A percentile compares a stretch with the other conserved stretches of the same genome.
phyloP scores from a whole-genome alignment of 768 basidiomycete genomes.

The Tricholoma terreum region DNA sequence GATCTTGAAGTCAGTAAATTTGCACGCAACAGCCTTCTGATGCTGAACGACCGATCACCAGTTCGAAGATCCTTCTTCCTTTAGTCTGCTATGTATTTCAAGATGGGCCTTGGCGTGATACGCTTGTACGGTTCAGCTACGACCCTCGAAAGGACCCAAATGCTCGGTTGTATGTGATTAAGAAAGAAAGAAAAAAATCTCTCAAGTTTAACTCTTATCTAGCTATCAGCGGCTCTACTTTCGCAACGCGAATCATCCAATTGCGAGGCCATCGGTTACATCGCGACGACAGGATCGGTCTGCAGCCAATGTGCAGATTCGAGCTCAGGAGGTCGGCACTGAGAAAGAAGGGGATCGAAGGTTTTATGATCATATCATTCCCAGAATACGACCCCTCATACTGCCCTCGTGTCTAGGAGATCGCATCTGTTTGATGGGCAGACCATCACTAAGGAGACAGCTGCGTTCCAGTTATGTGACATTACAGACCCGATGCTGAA shows the following conservation, averaged over 20 bases:
- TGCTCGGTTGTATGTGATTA: conserved; percentile 67
- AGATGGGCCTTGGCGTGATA: conserved; percentile 94
- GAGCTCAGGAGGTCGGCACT: conserved; percentile 36
- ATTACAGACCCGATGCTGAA: conserved; percentile 83
- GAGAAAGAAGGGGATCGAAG: conserved; percentile 42
- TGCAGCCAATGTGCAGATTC: conserved; percentile 37
- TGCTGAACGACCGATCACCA: conserved; percentile 26
- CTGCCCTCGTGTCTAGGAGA: conserved; percentile 33
- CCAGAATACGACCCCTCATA: conserved; percentile 3
- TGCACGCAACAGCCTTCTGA: neutral
- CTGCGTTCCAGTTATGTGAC: conserved; percentile 93
- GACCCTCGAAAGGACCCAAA: conserved; percentile 77
- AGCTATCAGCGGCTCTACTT: conserved; percentile 94
- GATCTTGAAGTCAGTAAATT: conserved; percentile 64
- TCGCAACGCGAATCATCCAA: conserved; percentile 81
- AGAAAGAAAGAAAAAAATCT: neutral
- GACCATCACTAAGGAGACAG: conserved; percentile 76
- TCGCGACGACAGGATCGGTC: conserved; percentile 60
- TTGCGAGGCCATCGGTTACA: conserved; percentile 72
- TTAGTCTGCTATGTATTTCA: conserved; percentile 84
- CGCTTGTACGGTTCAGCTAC: conserved; percentile 80
- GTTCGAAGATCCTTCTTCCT: conserved; percentile 80
- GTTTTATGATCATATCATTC: conserved; percentile 25
- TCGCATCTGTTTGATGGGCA: conserved; percentile 91
- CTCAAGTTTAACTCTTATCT: neutral